Base-by-base conservation (phyloP, 768 basidiomycete species). In the Boletus insuetus region DNA sequence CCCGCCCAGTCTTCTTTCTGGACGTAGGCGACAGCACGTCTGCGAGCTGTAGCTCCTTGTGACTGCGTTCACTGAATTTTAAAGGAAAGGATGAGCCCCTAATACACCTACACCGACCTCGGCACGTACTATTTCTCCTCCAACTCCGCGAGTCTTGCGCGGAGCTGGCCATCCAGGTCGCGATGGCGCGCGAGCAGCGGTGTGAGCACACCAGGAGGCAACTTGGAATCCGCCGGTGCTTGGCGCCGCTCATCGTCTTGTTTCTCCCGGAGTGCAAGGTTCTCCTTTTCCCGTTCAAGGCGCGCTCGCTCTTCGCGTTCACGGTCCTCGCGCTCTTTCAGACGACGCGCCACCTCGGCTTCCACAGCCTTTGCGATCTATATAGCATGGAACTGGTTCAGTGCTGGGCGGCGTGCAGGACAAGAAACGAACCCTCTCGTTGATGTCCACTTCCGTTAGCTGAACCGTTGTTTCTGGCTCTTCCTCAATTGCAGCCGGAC, bases 1-100 rank as follows among this genome's bases (percentile, higher is more conserved):
- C 89, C 17, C 87, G 77, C 3, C 90, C 91, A 0, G 86, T 86
- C 73, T 88, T 89, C 79, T 91, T 91, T 69, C 82, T 84, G 12
- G 88, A 87, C 20, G 81, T 78, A 1, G 88, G 88, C 6, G 87
- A 89, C 48, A 90, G 72, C 6, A 79, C 80, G 61, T 83, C 82
- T 8, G 82, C 83, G 17, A 84, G 75, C 48, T 83, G 80, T 5
- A 76, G 68, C 50, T 88, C 87, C 66, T 83, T 81, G 61, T 75
- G 82, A 7, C 81, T 80, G 53, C 79, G 78, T 63, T 88, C 86
- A 60, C 85, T 87, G 44, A 24, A 19, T 7, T n/a, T n/a, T 31
- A 3, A 17, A 29, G 16, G 9, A 20, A 19, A 29, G 19, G n/a
- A 26, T 63, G 37, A 70, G 54, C 58, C 48, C 61, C 56, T 61